phyloP scores from a whole-genome alignment of 495 filamentous ascomycete genomes.

The Hyaloscypha variabilis region DNA sequence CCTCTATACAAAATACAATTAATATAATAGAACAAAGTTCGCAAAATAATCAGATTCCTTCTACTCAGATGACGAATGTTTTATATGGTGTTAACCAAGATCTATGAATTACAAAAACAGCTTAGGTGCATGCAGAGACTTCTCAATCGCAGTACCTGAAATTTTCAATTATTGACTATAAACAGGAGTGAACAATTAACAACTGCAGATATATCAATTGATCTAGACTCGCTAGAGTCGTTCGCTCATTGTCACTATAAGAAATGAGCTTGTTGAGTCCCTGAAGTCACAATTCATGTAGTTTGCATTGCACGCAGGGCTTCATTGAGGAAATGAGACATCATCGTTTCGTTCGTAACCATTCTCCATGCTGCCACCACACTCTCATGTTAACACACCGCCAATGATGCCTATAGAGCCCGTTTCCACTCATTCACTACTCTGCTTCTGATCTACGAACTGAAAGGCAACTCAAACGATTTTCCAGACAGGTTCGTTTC shows the following conservation, averaged over 20 bases:
- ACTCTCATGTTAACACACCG: neutral
- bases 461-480: neutral
- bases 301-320: neutral
- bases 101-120: neutral
- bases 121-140: neutral
- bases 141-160: neutral
- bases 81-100: too few species aligned
- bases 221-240: neutral
- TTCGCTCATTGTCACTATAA: neutral
- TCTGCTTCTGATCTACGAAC: neutral
- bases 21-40: too few species aligned
- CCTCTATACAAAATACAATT: too few species aligned
- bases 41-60: too few species aligned
- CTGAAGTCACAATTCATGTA: neutral
- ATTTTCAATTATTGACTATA: neutral
- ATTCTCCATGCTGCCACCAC: neutral
- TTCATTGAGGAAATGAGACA: neutral
- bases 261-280: too few species aligned
- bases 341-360: neutral
- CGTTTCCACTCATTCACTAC: neutral
- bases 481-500: slow-evolving; percentile 23
- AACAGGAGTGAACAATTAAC: neutral
- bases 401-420: neutral
- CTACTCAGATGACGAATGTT: too few species aligned
- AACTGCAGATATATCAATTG: neutral